Base-by-base conservation (phyloP, 139 green algal species). In the Pedinophyceae sp. region DNA sequence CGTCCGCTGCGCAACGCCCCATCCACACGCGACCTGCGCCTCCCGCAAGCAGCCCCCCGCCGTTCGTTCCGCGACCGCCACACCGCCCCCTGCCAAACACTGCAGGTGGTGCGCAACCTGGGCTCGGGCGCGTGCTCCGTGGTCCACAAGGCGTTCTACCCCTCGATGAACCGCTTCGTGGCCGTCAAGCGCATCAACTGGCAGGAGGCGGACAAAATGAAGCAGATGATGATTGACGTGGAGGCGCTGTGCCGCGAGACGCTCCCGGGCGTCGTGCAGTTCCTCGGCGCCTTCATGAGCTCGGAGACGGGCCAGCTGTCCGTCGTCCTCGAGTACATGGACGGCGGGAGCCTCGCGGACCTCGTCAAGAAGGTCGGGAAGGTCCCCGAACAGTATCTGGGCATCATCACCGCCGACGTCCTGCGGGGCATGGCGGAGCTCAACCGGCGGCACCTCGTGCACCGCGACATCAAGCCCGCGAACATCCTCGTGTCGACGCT, bases 291-390 rank as follows among this genome's bases (percentile, higher is more conserved):
- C 2, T 93, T 83, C 74, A 69, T 81, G 20, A 69, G 74, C n/a
- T 70, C 73, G 3, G 78, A 82, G 25, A 66, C 65, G 2, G 79
- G 79, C 19, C 73, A 83, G 61, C 84, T 96, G 22, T 76, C 71
- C 0, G 81, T 97, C 29, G 84, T 93, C 29, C 67, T 97, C 22
- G 87, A 97, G 62, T 94, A 94, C 72, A 90, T 97, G 85, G 83
- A 97, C 60, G 89, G 75, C 0, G 89, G 89, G 10, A 91, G 78
- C 0, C 68, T 97, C 52, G 73, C 60, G 24, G 83, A 95, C 54
- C 68, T 96, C 13, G 53, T 87, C 34, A 43, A 69, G 24, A 74
- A 72, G 68, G 67, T 78, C 22, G 66, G 65, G 2, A 68, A 55
- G 3, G 73, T 97, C 3, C 70, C 83, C 1, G 89, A 97, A 70